Evolutionary conservation across 768 basidiomycete genomes (phyloP).

Genomic region (Mycena kentingensis): DNA sequence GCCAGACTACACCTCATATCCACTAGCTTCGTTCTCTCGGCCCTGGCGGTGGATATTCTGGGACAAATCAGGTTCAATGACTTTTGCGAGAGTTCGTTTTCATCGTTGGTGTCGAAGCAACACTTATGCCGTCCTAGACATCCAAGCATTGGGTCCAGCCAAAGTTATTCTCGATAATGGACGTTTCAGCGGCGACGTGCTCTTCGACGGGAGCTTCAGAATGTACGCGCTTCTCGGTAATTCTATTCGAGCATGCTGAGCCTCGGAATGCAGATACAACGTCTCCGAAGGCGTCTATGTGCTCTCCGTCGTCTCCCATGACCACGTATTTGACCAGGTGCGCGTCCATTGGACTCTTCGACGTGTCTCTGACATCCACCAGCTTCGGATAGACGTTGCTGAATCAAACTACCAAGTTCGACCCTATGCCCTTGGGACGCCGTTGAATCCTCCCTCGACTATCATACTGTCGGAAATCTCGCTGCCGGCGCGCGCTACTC

Average conservation of each 20-base stretch:
- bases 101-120: constrained; percentile 12
- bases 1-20: constrained; percentile 1
- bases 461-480: constrained; percentile 58
- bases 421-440: constrained; percentile 69
- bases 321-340: constrained; percentile 74
- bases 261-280: constrained; percentile 49
- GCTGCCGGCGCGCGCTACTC: constrained; percentile 55
- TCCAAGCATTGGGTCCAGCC: constrained; percentile 51
- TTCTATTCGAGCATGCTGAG: not conserved
- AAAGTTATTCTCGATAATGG: constrained; percentile 66
- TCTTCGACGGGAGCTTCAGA: constrained; percentile 58
- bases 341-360: constrained; percentile 8
- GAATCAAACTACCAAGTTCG: constrained; percentile 51
- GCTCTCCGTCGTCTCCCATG: constrained; percentile 66
- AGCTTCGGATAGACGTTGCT: constrained; percentile 72
- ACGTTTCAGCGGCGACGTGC: constrained; percentile 52
- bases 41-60: constrained; percentile 53
- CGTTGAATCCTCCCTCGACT: constrained; percentile 58
- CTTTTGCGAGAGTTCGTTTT: constrained; percentile 58
- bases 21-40: constrained; percentile 32
- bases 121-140: constrained; percentile 26
- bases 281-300: constrained; percentile 71
- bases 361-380: constrained; percentile 10
- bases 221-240: constrained; percentile 50
- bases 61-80: constrained; percentile 74